phyloP scores from a whole-genome alignment of 2,329 filamentous ascomycete genomes.

The Conoideocrella luteorostrata region DNA sequence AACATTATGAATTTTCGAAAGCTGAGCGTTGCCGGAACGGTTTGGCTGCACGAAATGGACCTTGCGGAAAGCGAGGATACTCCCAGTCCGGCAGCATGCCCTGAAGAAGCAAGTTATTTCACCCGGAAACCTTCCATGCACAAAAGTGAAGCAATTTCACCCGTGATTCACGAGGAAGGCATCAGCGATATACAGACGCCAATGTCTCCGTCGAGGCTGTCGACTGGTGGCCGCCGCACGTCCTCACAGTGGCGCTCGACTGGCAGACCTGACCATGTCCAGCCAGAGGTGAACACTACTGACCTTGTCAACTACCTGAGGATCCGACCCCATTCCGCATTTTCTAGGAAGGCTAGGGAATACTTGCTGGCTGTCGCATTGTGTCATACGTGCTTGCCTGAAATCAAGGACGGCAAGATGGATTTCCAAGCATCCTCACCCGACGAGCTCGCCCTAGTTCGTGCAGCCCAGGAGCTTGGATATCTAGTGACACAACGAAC shows the following conservation, averaged over 20 bases:
- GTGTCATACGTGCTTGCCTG: conserved; percentile 86
- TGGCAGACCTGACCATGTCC: conserved; percentile 40
- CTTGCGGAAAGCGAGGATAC: conserved; percentile 33
- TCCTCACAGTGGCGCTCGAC: conserved; percentile 46
- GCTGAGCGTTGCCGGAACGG: conserved; percentile 79
- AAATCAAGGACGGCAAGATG: conserved; percentile 62
- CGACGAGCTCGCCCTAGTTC: conserved; percentile 80
- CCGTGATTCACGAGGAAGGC: conserved; percentile 26
- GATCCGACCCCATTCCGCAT: conserved; percentile 65
- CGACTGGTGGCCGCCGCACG: conserved; percentile 33
- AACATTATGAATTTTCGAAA: conserved; percentile 96
- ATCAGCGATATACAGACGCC: conserved; percentile 15
- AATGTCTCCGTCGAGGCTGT: conserved; percentile 25
- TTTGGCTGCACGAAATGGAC: conserved; percentile 81
- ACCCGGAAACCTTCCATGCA: conserved; percentile 19
- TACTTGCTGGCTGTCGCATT: conserved; percentile 80
- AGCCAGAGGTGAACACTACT: conserved; percentile 57
- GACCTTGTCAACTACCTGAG: conserved; percentile 76
- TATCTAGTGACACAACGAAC: conserved; percentile 71
- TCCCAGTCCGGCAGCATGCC: not conserved
- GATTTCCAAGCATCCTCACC: conserved; percentile 85
- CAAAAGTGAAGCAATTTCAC: conserved; percentile 21
- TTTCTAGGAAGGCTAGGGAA: conserved; percentile 72
- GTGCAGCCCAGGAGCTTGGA: conserved; percentile 78
- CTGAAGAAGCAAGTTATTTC: conserved; percentile 5